These are phyloP conservation scores for Keithomyces neogunnii DNA, from an alignment of 2,329 filamentous ascomycete species.

Conservation along the genomic window DNA sequence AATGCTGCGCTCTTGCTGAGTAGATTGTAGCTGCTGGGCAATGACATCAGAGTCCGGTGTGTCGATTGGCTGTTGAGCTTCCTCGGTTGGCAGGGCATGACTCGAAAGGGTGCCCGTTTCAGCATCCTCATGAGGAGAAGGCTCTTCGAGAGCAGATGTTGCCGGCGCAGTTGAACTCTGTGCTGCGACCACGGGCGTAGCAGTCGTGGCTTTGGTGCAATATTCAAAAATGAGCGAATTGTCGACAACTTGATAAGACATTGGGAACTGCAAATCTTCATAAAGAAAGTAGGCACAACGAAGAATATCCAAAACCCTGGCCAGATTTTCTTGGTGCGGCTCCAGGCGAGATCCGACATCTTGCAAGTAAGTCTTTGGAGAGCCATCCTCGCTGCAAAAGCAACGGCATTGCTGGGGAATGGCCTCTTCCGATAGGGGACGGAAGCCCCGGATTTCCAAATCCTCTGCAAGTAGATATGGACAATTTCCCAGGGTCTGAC, in stretches of 20 bases:
- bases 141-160: neutral
- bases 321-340: conserved; percentile 29
- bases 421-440: conserved; percentile 28
- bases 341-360: conserved; percentile 22
- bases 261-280: conserved; percentile 29
- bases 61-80: neutral
- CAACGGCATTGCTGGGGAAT: conserved; percentile 32
- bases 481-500: conserved; percentile 27
- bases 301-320: conserved; percentile 39
- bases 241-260: conserved; percentile 21
- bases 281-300: conserved; percentile 40
- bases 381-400: conserved; percentile 24
- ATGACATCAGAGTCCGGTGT: neutral
- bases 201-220: conserved; percentile 3
- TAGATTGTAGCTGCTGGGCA: neutral
- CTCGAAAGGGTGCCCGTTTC: neutral
- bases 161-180: neutral
- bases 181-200: neutral
- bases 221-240: conserved; percentile 25
- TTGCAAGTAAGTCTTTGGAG: conserved; percentile 30
- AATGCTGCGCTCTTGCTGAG: neutral
- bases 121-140: neutral
- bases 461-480: conserved; percentile 46
- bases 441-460: conserved; percentile 34
- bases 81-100: neutral